Percentiles rank a stretch among this genome's conserved stretches.
Evolutionary conservation across 768 basidiomycete species (phyloP).

Genomic region (Melanogaster broomeanus): DNA sequence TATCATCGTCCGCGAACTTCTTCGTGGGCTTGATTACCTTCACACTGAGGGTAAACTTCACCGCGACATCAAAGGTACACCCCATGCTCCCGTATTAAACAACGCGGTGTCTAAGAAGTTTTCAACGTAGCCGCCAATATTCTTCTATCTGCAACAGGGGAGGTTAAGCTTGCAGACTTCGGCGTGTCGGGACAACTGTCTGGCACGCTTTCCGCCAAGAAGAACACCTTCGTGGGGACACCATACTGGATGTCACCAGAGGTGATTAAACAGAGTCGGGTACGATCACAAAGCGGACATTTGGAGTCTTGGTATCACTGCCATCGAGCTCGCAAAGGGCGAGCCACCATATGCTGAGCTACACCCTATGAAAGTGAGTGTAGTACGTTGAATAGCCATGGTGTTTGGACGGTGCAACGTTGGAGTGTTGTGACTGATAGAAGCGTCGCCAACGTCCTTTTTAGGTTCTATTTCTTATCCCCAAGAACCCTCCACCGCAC

Average conservation of each 20-base stretch:
- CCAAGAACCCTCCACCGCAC: constrained; percentile 93
- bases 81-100: background rate
- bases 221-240: constrained; percentile 97
- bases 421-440: background rate
- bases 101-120: background rate
- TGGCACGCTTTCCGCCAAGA: constrained; percentile 89
- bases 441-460: background rate
- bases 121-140: constrained; percentile 81
- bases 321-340: constrained; percentile 95
- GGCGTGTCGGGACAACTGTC: constrained; percentile 98
- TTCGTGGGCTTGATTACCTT: constrained; percentile 92
- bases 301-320: constrained; percentile 97
- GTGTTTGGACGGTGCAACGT: background rate
- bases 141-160: constrained; percentile 85
- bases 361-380: constrained; percentile 95
- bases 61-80: constrained; percentile 96
- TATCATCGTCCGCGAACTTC: constrained; percentile 90
- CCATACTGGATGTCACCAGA: constrained; percentile 99
- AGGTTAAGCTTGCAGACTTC: constrained; percentile 98
- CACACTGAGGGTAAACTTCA: constrained; percentile 97
- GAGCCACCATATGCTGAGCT: constrained; percentile 98
- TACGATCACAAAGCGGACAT: constrained; percentile 99
- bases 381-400: background rate
- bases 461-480: constrained; percentile 95
- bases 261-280: constrained; percentile 98